These are phyloP conservation scores for Russula vinacea DNA, from an alignment of 768 basidiomycete genomes.

Conservation along the genomic window DNA sequence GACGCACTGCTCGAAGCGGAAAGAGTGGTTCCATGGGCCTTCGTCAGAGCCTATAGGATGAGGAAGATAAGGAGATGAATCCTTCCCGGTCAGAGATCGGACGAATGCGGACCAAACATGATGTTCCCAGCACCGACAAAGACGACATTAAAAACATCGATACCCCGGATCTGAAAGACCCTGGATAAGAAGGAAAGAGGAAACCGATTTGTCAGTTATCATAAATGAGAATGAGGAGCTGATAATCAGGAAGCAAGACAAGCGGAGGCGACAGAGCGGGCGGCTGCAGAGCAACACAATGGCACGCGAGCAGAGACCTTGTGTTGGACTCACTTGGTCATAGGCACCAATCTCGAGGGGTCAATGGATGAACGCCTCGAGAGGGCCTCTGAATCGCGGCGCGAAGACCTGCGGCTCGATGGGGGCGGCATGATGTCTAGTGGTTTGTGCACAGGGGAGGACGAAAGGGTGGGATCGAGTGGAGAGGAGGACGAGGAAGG, in stretches of 20 bases:
- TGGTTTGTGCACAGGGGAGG: neutral
- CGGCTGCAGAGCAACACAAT: neutral
- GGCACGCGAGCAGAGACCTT: neutral
- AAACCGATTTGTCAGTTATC: constrained; percentile 24
- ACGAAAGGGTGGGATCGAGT: neutral
- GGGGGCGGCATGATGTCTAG: constrained; percentile 37
- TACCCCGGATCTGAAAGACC: constrained; percentile 55
- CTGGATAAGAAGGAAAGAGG: constrained; percentile 22
- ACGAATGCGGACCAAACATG: constrained; percentile 76
- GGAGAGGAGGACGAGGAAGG: constrained; percentile 12
- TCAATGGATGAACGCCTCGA: constrained; percentile 75
- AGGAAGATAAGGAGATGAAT: constrained; percentile 13
- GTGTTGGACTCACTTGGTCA: constrained; percentile 58
- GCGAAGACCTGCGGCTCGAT: constrained; percentile 42
- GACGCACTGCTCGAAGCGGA: constrained; percentile 82
- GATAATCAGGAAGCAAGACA: constrained; percentile 18
- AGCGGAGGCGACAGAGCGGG: constrained; percentile 4
- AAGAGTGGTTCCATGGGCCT: constrained; percentile 91
- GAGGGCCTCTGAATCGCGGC: constrained; percentile 48
- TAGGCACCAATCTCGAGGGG: constrained; percentile 68
- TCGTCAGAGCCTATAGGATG: constrained; percentile 65
- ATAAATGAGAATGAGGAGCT: constrained; percentile 18
- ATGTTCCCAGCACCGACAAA: constrained; percentile 97
- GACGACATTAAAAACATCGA: constrained; percentile 86
- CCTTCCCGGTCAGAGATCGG: constrained; percentile 9